phyloP scores from a whole-genome alignment of 495 filamentous ascomycete genomes.

The Penicillium bialowiezense region DNA sequence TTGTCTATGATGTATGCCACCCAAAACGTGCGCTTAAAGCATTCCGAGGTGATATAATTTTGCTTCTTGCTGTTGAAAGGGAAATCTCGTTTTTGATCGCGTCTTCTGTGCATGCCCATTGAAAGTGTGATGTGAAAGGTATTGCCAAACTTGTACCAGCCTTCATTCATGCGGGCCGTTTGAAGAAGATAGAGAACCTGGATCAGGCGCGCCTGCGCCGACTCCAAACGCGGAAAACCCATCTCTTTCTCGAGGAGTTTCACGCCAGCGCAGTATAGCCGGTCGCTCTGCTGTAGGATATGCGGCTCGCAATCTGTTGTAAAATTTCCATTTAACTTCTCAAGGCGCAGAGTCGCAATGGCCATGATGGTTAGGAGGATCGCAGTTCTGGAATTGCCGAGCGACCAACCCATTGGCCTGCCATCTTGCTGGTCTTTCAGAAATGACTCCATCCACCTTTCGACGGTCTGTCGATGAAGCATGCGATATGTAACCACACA shows the following conservation, averaged over 20 bases:
- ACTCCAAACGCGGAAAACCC: slow-evolving; percentile 22
- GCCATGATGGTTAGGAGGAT: slow-evolving; percentile 18
- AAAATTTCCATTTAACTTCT: neutral
- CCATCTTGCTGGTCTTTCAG: slow-evolving; percentile 3
- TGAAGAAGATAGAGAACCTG: slow-evolving; percentile 27
- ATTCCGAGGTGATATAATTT: slow-evolving; percentile 23
- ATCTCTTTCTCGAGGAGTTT: slow-evolving; percentile 13
- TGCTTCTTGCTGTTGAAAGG: slow-evolving; percentile 4
- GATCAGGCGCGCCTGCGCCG: slow-evolving; percentile 21
- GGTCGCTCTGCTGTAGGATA: too few relatives aligned
- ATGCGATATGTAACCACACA: slow-evolving; percentile 23
- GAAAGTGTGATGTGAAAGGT: slow-evolving; percentile 16
- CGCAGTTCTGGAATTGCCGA: slow-evolving; percentile 13
- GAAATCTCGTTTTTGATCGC: slow-evolving; percentile 7
- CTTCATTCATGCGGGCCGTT: slow-evolving; percentile 24
- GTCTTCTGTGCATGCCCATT: slow-evolving; percentile 16
- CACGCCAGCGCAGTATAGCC: slow-evolving; percentile 3
- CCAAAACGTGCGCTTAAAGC: slow-evolving; percentile 13
- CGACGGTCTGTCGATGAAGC: slow-evolving; percentile 16
- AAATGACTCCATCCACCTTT: slow-evolving; percentile 16
- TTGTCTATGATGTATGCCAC: slow-evolving; percentile 7
- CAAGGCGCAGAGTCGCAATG: slow-evolving; percentile 15
- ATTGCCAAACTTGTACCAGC: slow-evolving; percentile 25
- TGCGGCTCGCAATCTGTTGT: too few relatives aligned
- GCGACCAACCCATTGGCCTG: neutral